These are phyloP conservation scores for Agrostemma githago DNA, from an alignment of 148 eudicot genomes.

Conservation along the genomic window DNA sequence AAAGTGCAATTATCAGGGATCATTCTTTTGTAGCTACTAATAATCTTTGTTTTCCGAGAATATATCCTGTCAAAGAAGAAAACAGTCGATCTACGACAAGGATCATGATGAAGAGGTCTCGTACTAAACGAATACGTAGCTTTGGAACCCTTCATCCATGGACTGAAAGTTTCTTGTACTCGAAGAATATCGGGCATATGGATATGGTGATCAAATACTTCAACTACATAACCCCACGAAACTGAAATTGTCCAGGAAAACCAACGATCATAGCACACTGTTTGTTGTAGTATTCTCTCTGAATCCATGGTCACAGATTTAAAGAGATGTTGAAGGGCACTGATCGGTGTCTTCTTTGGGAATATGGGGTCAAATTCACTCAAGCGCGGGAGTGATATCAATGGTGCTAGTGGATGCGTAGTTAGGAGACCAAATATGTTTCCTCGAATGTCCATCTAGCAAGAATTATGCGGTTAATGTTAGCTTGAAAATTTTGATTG, in stretches of 20 bases:
- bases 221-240: conserved; percentile 82
- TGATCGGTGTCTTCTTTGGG: conserved; percentile 43
- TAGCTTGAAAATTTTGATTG: no score
- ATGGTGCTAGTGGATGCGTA: conserved; percentile 58
- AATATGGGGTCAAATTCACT: conserved; percentile 48
- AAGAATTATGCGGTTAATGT: not conserved
- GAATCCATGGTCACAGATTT: conserved; percentile 48
- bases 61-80: conserved; percentile 44
- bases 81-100: conserved; percentile 51
- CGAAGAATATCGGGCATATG: conserved; percentile 43
- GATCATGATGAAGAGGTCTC: conserved; percentile 36
- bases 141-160: conserved; percentile 37
- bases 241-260: conserved; percentile 79
- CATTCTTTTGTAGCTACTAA: conserved; percentile 42
- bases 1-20: conserved; percentile 44
- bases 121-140: conserved; percentile 31
- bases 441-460: conserved; percentile 59
- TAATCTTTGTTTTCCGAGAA: conserved; percentile 14
- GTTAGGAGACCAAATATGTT: conserved; percentile 55
- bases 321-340: conserved; percentile 43
- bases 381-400: conserved; percentile 55
- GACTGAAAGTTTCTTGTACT: conserved; percentile 39
- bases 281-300: conserved; percentile 59
- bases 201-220: conserved; percentile 40
- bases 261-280: conserved; percentile 72